Evolutionary conservation across 2,329 filamentous ascomycete species (phyloP).

Genomic region (Taxawa tesnikishii): DNA sequence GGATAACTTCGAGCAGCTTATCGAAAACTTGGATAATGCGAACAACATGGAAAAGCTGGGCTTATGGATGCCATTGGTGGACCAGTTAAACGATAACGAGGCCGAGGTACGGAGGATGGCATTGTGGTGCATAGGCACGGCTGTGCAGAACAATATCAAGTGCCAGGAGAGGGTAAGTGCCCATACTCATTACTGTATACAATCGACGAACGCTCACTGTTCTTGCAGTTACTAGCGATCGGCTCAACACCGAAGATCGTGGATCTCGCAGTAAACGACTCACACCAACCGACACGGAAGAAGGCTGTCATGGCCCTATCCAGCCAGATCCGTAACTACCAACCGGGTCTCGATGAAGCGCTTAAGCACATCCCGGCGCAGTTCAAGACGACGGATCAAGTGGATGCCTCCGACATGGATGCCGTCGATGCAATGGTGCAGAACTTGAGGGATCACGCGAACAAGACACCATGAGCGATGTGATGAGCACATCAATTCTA

Average conservation of each 20-base stretch:
- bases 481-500: too few species aligned
- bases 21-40: constrained; percentile 90
- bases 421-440: constrained; percentile 48
- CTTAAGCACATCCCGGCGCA: constrained; percentile 56
- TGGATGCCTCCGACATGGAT: constrained; percentile 84
- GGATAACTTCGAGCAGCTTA: constrained; percentile 88
- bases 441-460: constrained; percentile 17
- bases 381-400: constrained; percentile 39
- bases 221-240: constrained; percentile 35
- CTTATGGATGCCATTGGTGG: constrained; percentile 72
- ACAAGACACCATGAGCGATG: not conserved
- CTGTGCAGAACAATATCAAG: constrained; percentile 89
- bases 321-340: constrained; percentile 77
- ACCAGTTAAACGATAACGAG: constrained; percentile 55
- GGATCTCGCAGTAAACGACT: constrained; percentile 46
- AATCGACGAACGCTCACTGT: constrained; percentile 6
- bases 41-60: constrained; percentile 75
- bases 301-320: constrained; percentile 88
- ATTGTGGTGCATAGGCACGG: constrained; percentile 88
- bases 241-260: constrained; percentile 63
- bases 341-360: constrained; percentile 54
- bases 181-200: constrained; percentile 6
- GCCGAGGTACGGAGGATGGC: constrained; percentile 68
- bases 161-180: constrained; percentile 58
- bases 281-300: constrained; percentile 54